These are phyloP conservation scores for Suillus tomentosus DNA, from an alignment of 768 basidiomycete genomes.

Conservation along the genomic window DNA sequence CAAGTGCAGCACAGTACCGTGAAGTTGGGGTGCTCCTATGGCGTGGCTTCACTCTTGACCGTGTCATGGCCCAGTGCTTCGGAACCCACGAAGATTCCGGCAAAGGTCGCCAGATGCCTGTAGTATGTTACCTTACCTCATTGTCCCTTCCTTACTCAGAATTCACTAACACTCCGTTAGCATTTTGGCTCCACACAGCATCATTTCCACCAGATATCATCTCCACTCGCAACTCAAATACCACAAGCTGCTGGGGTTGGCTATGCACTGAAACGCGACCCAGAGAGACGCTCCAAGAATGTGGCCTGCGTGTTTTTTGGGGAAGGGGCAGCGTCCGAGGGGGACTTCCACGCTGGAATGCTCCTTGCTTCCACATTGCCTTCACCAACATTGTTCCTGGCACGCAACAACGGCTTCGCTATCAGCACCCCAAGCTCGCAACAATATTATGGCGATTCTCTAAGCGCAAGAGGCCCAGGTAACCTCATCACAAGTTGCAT, in stretches of 20 bases:
- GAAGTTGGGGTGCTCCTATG: conserved; percentile 91
- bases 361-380: conserved; percentile 77
- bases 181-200: conserved; percentile 84
- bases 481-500: conserved; percentile 20
- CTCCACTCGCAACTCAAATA: conserved; percentile 91
- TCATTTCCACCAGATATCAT: conserved; percentile 95
- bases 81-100: conserved; percentile 83
- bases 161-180: conserved; percentile 36
- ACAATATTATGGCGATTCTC: conserved; percentile 92
- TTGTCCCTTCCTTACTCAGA: conserved; percentile 1
- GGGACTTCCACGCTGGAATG: conserved; percentile 93
- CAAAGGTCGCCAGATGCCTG: conserved; percentile 93
- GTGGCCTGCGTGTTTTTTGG: conserved; percentile 91
- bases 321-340: conserved; percentile 93
- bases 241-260: conserved; percentile 94
- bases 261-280: conserved; percentile 83
- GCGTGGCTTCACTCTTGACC: conserved; percentile 78
- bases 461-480: conserved; percentile 84
- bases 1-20: conserved; percentile 76
- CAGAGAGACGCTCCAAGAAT: conserved; percentile 62
- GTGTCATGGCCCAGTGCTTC: conserved; percentile 91
- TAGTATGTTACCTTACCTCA: conserved; percentile 48
- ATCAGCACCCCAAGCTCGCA: conserved; percentile 91
- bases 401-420: conserved; percentile 88
- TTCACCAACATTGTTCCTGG: conserved; percentile 72